Base-by-base conservation (phyloP, 805 yeast species). In the Candida germanica region DNA sequence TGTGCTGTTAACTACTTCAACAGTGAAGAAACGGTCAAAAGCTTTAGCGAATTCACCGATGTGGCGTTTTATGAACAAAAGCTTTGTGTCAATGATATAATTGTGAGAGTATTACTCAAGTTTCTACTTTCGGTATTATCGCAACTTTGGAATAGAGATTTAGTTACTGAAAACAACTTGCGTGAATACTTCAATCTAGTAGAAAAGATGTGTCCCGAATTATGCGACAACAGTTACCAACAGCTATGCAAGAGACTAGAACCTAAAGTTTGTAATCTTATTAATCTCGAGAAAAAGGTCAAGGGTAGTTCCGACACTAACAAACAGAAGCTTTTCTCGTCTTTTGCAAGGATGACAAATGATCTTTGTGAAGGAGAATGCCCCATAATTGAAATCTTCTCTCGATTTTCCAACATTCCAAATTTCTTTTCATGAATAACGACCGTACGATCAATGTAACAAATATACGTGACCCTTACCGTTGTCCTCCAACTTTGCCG, bases 101-200 rank as follows among this genome's bases (percentile, higher is more conserved):
- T 58, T 4, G 39, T 51, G 3, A 42, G 65, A 15, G 43, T 59
- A 6, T 31, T 59, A 11, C 44, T 61, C 35, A 40, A 50, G 25
- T 38, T 57, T 0, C 40, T 59, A 25, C 34, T 58, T 12, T 44
- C 42, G 12, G 43, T 48, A 4, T 33, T 51, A 28, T 48, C 47
- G 15, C 36, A 42, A 13, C 40, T 46, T 13, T 18, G 37, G 6
- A 40, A 37, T 12, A 27, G 36, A 14, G 43, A 51, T 31, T 52
- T 49, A 7, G 19, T 35, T 9, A 36, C 32, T 6, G 36, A 24
- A 36, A 48, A 19, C 46, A 51, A 44, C 3, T 40, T 60, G 8
- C 18, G 16, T 8, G 50, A 44, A 0, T 59, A 55, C 35, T 44
- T 60, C 19, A 43, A 34, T 11, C 17, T 36, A 15, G 36, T 44